Evolutionary conservation across 2,329 filamentous ascomycete species (phyloP).

Genomic region (Cytospora schulzeri): DNA sequence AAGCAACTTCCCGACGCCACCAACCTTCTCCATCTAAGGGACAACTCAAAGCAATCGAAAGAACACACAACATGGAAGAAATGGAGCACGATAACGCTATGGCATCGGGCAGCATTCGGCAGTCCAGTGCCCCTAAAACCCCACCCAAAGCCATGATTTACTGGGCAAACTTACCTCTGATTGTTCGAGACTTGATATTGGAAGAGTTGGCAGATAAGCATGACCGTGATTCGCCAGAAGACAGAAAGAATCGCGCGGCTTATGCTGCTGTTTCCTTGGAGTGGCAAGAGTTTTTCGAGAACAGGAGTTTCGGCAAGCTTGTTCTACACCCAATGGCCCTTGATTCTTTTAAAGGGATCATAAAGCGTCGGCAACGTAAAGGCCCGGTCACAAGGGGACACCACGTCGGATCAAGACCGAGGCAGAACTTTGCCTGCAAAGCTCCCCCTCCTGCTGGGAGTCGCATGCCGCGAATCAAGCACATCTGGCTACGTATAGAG

Average conservation of each 20-base stretch:
- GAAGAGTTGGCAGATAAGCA: not conserved
- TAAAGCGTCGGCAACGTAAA: not conserved
- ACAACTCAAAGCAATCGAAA: too few species aligned
- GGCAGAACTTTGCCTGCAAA: too few species aligned
- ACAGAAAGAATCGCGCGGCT: not conserved
- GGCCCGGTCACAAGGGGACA: not conserved
- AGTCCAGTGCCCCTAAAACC: too few species aligned
- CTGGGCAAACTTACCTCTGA: too few species aligned
- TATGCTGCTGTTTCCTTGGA: constrained; percentile 11
- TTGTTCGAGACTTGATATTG: too few species aligned
- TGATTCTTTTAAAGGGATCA: not conserved
- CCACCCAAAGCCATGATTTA: too few species aligned
- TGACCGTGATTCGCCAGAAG: not conserved
- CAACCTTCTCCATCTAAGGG: too few species aligned
- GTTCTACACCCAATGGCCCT: not conserved
- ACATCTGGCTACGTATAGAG: constrained; percentile 13
- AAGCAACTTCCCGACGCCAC: too few species aligned
- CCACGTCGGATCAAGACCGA: not conserved
- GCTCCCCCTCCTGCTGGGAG: too few species aligned
- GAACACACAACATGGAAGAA: too few species aligned
- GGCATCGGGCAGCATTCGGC: too few species aligned
- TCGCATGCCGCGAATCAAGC: constrained; percentile 2
- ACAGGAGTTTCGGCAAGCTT: constrained; percentile 4
- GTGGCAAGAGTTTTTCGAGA: constrained; percentile 14
- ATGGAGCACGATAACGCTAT: too few species aligned